Conservation (phyloP, 1,284 basidiomycete genomes). For the Moesziomyces sp. region DNA sequence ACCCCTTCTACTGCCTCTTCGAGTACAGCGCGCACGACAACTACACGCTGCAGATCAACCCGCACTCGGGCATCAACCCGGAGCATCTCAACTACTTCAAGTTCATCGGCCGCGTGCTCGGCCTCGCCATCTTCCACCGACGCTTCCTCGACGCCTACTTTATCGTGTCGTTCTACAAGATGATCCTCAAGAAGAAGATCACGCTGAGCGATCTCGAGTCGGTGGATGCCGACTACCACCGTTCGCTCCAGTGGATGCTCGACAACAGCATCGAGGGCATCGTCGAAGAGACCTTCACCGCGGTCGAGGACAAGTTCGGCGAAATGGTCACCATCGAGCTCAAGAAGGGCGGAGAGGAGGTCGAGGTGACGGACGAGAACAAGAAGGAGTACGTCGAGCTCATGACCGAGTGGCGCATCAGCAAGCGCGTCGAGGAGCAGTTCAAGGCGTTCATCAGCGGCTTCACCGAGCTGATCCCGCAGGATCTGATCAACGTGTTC, state of each 20-base stretch:
- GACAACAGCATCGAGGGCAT: conserved; percentile 66
- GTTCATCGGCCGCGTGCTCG: conserved; percentile 94
- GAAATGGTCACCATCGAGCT: conserved; percentile 94
- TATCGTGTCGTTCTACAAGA: conserved; percentile 98
- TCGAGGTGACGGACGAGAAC: conserved; percentile 93
- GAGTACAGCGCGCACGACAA: conserved; percentile 99
- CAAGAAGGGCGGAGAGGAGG: conserved; percentile 83
- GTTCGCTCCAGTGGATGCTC: conserved; percentile 93
- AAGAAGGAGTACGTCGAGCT: conserved; percentile 98
- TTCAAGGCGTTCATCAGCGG: conserved; percentile 96
- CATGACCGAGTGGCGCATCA: conserved; percentile 92
- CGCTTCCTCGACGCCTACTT: conserved; percentile 99
- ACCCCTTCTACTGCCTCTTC: conserved; percentile 91
- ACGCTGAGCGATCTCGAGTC: conserved; percentile 64
- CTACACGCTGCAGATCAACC: conserved; percentile 98
- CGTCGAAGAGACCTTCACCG: conserved; percentile 67
- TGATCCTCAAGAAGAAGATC: conserved; percentile 73
- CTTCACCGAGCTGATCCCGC: conserved; percentile 92
- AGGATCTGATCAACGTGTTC: conserved; percentile 94
- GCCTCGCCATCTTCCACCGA: conserved; percentile 96
- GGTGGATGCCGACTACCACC: conserved; percentile 74
- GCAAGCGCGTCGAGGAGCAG: conserved; percentile 91
- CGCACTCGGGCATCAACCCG: conserved; percentile 95
- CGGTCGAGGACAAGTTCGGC: conserved; percentile 96
- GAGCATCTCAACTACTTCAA: conserved; percentile 99